A percentile compares a stretch with the other conserved stretches of the same genome.
phyloP scores from a whole-genome alignment of 2,329 filamentous ascomycete genomes.

The Colletotrichum tanaceti region DNA sequence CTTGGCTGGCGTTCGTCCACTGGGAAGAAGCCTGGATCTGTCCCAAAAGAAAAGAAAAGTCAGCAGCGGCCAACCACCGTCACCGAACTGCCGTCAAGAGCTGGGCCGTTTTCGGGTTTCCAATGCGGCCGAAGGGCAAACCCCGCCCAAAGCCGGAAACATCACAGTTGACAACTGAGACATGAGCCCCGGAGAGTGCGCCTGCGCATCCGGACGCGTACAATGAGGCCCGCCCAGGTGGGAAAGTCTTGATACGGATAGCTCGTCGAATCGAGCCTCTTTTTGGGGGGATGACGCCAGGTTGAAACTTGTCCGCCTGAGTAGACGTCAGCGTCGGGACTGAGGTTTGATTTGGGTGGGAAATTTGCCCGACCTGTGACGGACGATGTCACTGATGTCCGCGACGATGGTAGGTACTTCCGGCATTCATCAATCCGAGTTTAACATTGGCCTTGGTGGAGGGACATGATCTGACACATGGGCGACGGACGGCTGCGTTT shows the following conservation, averaged over 20 bases:
- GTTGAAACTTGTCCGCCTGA: neutral
- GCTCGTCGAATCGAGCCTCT: slow-evolving; percentile 11
- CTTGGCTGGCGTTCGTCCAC: neutral
- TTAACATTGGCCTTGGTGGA: neutral
- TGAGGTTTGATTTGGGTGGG: neutral
- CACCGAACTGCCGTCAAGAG: neutral
- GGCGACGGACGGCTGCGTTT: slow-evolving; percentile 2
- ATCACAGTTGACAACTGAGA: slow-evolving; percentile 25
- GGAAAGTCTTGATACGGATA: neutral
- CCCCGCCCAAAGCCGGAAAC: slow-evolving; percentile 17
- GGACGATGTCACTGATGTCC: slow-evolving; percentile 3
- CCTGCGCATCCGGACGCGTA: slow-evolving; percentile 20
- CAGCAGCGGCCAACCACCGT: neutral
- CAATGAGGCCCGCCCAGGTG: slow-evolving; percentile 6
- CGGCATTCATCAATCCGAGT: neutral
- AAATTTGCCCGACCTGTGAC: slow-evolving; percentile 10
- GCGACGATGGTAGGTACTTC: neutral
- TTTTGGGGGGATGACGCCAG: neutral
- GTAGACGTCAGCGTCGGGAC: neutral
- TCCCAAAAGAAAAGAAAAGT: neutral
- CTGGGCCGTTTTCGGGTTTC: slow-evolving; percentile 27
- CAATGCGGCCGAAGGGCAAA: neutral
- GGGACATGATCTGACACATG: neutral
- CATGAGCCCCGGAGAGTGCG: slow-evolving; percentile 14
- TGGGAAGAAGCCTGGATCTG: neutral